Conservation (phyloP, 1,284 basidiomycete species). For the Coniophora puteana region DNA sequence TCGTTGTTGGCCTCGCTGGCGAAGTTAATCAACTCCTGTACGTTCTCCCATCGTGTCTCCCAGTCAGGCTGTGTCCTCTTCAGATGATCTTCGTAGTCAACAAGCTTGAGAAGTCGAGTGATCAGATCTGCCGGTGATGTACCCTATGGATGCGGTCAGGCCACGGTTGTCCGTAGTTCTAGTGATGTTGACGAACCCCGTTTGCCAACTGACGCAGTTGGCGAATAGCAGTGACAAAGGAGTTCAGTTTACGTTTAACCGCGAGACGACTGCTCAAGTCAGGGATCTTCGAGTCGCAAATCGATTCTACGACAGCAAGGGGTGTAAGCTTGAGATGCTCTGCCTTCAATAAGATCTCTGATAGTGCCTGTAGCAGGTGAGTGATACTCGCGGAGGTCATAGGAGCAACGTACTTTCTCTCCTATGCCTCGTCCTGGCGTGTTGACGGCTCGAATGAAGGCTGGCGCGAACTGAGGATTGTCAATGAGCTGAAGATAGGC, state of each 20-base stretch:
- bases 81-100: conserved; percentile 70
- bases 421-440: conserved; percentile 76
- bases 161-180: not conserved
- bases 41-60: conserved; percentile 82
- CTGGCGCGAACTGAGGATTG: conserved; percentile 76
- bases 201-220: conserved; percentile 53
- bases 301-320: conserved; percentile 59
- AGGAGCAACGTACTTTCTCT: conserved; percentile 57
- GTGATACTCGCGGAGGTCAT: not conserved
- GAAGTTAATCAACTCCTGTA: conserved; percentile 79
- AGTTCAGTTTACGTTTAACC: conserved; percentile 57
- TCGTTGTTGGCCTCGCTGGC: conserved; percentile 49
- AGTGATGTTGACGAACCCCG: conserved; percentile 36
- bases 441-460: conserved; percentile 78
- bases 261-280: conserved; percentile 70
- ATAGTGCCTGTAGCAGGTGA: conserved; percentile 44
- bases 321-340: conserved; percentile 49
- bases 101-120: conserved; percentile 52
- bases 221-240: conserved; percentile 58
- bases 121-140: conserved; percentile 66
- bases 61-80: conserved; percentile 70
- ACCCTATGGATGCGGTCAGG: conserved; percentile 36
- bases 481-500: conserved; percentile 85
- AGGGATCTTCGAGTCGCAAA: conserved; percentile 53
- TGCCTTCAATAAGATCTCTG: conserved; percentile 56